Evolutionary conservation across 106 monocot species (phyloP).

Genomic region (Cymbidium sinense): DNA sequence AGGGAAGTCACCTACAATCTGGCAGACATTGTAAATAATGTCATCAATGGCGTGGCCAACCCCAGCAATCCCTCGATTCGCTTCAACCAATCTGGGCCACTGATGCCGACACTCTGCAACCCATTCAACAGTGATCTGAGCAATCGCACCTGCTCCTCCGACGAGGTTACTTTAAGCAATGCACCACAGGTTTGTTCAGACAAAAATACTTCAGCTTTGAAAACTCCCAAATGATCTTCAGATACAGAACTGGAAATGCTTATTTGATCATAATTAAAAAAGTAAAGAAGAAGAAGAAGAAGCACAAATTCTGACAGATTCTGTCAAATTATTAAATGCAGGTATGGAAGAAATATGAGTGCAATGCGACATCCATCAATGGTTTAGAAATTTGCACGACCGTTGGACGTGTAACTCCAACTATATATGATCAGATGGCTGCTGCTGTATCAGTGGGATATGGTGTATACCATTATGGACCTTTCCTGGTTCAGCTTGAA

Average conservation of each 20-base stretch:
- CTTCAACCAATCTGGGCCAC: conserved; percentile 68
- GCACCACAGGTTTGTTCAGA: conserved; percentile 34
- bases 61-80: conserved; percentile 11
- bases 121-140: conserved; percentile 30
- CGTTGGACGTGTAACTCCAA: conserved; percentile 36
- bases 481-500: conserved; percentile 60
- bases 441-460: conserved; percentile 44
- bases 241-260: no score
- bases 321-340: conserved; percentile 9
- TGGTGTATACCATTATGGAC: conserved; percentile 60
- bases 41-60: conserved; percentile 43
- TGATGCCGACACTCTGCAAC: conserved; percentile 52
- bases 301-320: no score
- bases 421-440: conserved; percentile 47
- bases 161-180: conserved; percentile 36
- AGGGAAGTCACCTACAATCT: conserved; percentile 45
- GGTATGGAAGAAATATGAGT: conserved; percentile 37
- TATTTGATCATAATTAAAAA: no score
- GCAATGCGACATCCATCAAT: not conserved
- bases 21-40: conserved; percentile 32
- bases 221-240: no score
- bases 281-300: no score
- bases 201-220: no score
- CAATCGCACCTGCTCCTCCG: conserved; percentile 18
- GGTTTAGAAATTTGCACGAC: conserved; percentile 36